Conservation (phyloP, 1,284 basidiomycete genomes). For the Phylloporus sp. region DNA sequence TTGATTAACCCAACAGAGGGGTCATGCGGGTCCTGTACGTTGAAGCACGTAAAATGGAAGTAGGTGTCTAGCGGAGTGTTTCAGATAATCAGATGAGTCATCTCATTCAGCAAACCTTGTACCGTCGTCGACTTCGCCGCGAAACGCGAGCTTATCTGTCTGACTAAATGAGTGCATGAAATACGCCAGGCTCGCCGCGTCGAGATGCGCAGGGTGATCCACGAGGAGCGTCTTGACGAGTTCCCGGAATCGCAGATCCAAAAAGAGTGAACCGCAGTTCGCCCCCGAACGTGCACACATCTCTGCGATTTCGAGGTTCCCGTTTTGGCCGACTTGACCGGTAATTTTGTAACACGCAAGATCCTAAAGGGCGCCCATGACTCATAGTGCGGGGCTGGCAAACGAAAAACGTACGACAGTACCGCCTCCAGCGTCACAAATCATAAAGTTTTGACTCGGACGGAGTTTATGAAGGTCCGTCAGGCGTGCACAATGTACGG, state of each 20-base stretch:
- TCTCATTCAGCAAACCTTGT: slow-evolving; percentile 24
- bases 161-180: slow-evolving; percentile 87
- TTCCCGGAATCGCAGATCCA: slow-evolving; percentile 81
- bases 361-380: slow-evolving; percentile 44
- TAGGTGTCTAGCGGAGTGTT: slow-evolving; percentile 56
- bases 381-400: slow-evolving; percentile 3
- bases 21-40: slow-evolving; percentile 77
- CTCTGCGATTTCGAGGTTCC: slow-evolving; percentile 81
- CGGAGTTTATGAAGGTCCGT: slow-evolving; percentile 76
- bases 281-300: slow-evolving; percentile 82
- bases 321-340: slow-evolving; percentile 70
- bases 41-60: slow-evolving; percentile 86
- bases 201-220: slow-evolving; percentile 80
- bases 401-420: slow-evolving; percentile 56
- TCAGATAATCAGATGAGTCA: slow-evolving; percentile 14
- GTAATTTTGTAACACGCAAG: slow-evolving; percentile 81
- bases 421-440: slow-evolving; percentile 82
- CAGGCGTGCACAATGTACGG: slow-evolving; percentile 80
- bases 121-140: slow-evolving; percentile 75
- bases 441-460: slow-evolving; percentile 80
- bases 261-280: slow-evolving; percentile 81
- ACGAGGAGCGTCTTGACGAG: slow-evolving; percentile 70
- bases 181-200: slow-evolving; percentile 75
- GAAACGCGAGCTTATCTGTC: slow-evolving; percentile 80
- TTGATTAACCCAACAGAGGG: slow-evolving; percentile 73